These are phyloP conservation scores for Candida sp. DNA, from an alignment of 1,139 yeast genomes.

Conservation along the genomic window DNA sequence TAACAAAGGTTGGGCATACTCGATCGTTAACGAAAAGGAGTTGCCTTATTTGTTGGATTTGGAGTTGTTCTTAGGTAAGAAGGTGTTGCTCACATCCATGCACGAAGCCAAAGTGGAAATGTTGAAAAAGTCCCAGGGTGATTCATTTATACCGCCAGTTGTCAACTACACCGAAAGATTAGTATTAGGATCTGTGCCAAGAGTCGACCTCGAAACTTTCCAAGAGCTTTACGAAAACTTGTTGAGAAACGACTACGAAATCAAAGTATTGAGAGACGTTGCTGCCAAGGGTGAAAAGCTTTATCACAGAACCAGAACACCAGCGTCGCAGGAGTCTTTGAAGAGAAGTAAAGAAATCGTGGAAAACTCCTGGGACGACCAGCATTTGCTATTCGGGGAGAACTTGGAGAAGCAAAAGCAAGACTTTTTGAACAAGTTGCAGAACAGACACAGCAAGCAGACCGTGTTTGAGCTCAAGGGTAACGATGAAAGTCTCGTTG, in stretches of 20 bases:
- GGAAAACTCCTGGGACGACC: constrained; percentile 86
- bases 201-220: constrained; percentile 69
- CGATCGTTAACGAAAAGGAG: constrained; percentile 85
- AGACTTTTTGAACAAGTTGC: constrained; percentile 69
- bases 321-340: constrained; percentile 86
- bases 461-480: constrained; percentile 92
- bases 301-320: constrained; percentile 81
- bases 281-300: constrained; percentile 88
- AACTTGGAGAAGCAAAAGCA: constrained; percentile 78
- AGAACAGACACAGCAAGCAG: constrained; percentile 73
- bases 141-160: constrained; percentile 51
- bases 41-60: constrained; percentile 89
- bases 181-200: constrained; percentile 84
- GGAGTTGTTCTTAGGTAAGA: constrained; percentile 88
- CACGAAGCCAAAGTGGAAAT: constrained; percentile 63
- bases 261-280: constrained; percentile 67
- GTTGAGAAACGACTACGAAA: constrained; percentile 69
- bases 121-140: constrained; percentile 47
- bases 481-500: constrained; percentile 72
- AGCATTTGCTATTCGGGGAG: constrained; percentile 77
- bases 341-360: constrained; percentile 84
- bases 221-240: constrained; percentile 75
- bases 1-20: constrained; percentile 96
- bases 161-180: constrained; percentile 77
- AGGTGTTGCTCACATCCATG: constrained; percentile 72